Evolutionary conservation across 305 asterid species (phyloP).

Genomic region (Rubia tinctorum): DNA sequence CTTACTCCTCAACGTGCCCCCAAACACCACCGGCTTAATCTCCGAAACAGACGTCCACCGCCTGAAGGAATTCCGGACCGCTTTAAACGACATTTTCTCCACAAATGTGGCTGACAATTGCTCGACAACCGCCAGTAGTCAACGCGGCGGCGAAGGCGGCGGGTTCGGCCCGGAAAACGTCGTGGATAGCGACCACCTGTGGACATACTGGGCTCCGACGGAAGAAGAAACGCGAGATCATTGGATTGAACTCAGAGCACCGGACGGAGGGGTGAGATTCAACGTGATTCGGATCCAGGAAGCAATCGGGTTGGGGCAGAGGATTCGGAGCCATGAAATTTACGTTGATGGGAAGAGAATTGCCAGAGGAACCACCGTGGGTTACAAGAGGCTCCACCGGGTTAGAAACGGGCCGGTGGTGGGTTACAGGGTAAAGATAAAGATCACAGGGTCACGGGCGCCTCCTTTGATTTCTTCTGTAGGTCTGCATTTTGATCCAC

Average conservation of each 20-base stretch:
- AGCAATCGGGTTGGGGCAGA: slow-evolving; percentile 84
- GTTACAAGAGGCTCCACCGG: slow-evolving; percentile 85
- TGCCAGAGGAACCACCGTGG: slow-evolving; percentile 64
- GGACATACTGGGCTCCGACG: slow-evolving; percentile 86
- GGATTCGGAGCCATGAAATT: slow-evolving; percentile 56
- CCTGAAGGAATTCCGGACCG: slow-evolving; percentile 52
- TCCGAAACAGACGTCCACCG: slow-evolving; percentile 54
- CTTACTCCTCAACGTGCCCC: slow-evolving; percentile 79
- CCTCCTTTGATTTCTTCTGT: slow-evolving; percentile 66
- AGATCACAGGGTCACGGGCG: slow-evolving; percentile 55
- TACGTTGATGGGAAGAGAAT: slow-evolving; percentile 50
- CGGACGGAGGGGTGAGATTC: slow-evolving; percentile 34
- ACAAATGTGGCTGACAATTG: slow-evolving; percentile 49
- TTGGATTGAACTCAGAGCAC: slow-evolving; percentile 60
- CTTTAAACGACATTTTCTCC: slow-evolving; percentile 55
- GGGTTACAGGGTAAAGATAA: slow-evolving; percentile 47
- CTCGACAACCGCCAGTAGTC: slow-evolving; percentile 51
- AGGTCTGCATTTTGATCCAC: slow-evolving; percentile 81
- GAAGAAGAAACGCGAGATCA: slow-evolving; percentile 34
- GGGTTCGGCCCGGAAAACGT: slow-evolving; percentile 56
- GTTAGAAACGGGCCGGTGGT: slow-evolving; percentile 47
- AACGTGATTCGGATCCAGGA: slow-evolving; percentile 85
- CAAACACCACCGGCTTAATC: slow-evolving; percentile 69
- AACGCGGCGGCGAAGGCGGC: slow-evolving; percentile 32
- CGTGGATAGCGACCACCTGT: slow-evolving; percentile 64